Conservation (phyloP, 1,284 basidiomycete species). For the Ceratobasidium sp. region DNA sequence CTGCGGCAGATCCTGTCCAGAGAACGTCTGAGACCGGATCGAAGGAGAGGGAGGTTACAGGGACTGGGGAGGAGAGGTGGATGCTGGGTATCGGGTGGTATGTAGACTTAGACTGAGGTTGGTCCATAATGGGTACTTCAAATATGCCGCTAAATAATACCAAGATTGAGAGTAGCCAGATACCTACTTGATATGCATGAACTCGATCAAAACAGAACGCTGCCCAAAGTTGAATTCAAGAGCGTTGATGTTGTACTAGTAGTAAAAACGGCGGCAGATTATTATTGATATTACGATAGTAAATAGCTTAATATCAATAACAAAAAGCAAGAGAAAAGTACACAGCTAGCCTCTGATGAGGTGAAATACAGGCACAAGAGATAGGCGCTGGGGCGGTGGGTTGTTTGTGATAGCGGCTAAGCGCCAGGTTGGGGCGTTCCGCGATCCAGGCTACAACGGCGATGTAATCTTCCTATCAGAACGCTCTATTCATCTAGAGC, state of each 20-base stretch:
- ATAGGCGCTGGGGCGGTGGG: neutral
- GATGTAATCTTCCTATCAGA: too few relatives aligned
- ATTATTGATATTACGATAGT: neutral
- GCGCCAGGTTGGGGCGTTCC: constrained; percentile 9
- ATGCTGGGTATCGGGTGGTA: constrained; percentile 40
- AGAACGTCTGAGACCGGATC: constrained; percentile 92
- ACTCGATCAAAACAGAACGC: neutral
- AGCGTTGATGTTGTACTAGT: neutral
- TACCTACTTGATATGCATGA: constrained; percentile 23
- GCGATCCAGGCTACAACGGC: neutral
- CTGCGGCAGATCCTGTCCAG: constrained; percentile 86
- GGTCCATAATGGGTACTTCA: constrained; percentile 20
- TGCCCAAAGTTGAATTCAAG: neutral
- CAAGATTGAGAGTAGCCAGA: neutral
- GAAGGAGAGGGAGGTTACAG: constrained; percentile 78
- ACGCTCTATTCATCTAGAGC: too few relatives aligned
- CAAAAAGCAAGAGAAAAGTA: neutral
- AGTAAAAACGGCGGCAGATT: neutral
- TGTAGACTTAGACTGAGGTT: constrained; percentile 36
- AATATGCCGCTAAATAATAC: neutral
- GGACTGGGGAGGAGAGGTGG: constrained; percentile 39
- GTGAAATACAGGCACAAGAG: constrained; percentile 14
- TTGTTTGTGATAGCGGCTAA: neutral
- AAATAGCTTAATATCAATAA: constrained; percentile 17
- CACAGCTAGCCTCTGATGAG: neutral